Base-by-base conservation (phyloP, 495 filamentous ascomycete genomes). In the Penicillium antarcticum region DNA sequence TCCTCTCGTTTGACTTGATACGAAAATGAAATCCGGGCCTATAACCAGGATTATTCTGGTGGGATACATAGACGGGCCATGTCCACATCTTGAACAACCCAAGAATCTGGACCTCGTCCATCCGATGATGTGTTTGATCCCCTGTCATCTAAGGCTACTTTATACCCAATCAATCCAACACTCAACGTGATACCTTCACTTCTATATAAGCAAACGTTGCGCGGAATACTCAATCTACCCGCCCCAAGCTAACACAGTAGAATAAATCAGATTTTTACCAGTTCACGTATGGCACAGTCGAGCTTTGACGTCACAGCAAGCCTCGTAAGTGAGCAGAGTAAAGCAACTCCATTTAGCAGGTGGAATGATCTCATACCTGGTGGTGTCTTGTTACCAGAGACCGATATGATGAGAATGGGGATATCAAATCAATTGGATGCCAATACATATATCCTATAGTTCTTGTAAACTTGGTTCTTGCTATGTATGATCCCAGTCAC, bases 141-240 rank as follows among this genome's bases (percentile, higher is more conserved):
- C 29, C 29, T 42, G 24, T 33, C 31, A 47, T 47, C 18, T 8
- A 32, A 55, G 55, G 55, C 44, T 58, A 55, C 47, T 56, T 19
- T 58, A 62, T 62, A 62, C 59, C 59, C 59, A 56, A 58, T 59
- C 31, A 62, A 59, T 40, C 42, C 45, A 47, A 38, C 8, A 16
- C 23, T 41, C 46, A 36, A 39, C 47, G 45, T 16, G 4, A 34
- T 45, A 16, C 11, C n/a, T 49, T 11, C 40, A 29, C 21, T 26
- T n/a, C 26, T 29, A 9, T 29, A 29, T 6, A 29, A n/a, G n/a
- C n/a, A n/a, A 29, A 9, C 26, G 7, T 29, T 29, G 26, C 26
- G 26, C 26, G 26, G 9, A 9, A 29, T 29, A 10, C 9, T 4
- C 26, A 9, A 9, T 29, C 26, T 23, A 23, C 26, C 26, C 26